Conservation (phyloP, 495 filamentous ascomycete genomes). For the Geopyxis carbonaria region DNA sequence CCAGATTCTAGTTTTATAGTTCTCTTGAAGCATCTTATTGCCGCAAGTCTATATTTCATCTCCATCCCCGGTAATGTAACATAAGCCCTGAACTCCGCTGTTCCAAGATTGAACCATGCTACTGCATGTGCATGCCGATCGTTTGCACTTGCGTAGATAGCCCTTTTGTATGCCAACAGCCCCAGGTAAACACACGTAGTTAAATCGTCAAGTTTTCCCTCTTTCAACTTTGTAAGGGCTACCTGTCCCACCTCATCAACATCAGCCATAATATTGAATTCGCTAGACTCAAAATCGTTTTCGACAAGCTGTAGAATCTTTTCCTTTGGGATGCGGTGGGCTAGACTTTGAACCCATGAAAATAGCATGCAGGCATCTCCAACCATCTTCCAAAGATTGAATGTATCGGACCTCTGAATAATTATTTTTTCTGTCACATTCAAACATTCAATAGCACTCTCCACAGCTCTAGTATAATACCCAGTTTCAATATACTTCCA, state of each 20-base stretch:
- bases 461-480: conserved; percentile 60
- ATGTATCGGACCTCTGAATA: conserved; percentile 42
- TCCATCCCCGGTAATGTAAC: conserved; percentile 36
- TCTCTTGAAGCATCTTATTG: conserved; percentile 85
- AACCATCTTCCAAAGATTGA: conserved; percentile 88
- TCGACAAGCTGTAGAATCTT: conserved; percentile 40
- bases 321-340: conserved; percentile 39
- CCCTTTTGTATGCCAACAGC: conserved; percentile 74
- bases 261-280: conserved; percentile 47
- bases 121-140: conserved; percentile 87
- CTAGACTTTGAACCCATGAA: conserved; percentile 51
- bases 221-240: conserved; percentile 33
- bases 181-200: conserved; percentile 42
- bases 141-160: conserved; percentile 51
- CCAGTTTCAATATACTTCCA: conserved; percentile 62
- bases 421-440: conserved; percentile 36
- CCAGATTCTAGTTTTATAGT: conserved; percentile 91
- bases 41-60: conserved; percentile 42
- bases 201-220: conserved; percentile 30
- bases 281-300: conserved; percentile 32
- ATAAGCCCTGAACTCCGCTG: conserved; percentile 75
- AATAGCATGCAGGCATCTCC: conserved; percentile 81
- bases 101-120: conserved; percentile 91
- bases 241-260: conserved; percentile 49
- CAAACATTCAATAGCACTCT: conserved; percentile 46